Percentiles rank a stretch among this genome's conserved stretches.
phyloP scores from a whole-genome alignment of 768 basidiomycete species.

The Lanmaoa pseudosensibilis region DNA sequence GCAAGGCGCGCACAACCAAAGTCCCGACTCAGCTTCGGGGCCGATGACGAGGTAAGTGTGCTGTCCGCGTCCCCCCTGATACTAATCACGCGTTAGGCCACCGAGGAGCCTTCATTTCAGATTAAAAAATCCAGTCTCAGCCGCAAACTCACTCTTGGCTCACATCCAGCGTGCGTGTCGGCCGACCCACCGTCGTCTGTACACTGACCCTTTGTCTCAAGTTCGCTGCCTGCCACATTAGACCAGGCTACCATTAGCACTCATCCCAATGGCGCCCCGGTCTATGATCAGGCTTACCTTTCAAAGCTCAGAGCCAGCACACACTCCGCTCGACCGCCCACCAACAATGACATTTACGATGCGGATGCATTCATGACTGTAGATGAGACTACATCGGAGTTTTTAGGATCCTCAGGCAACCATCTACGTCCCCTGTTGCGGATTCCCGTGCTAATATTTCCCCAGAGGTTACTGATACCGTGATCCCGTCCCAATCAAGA shows the following conservation, averaged over 20 bases:
- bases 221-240: slow-evolving; percentile 43
- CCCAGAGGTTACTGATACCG: slow-evolving; percentile 40
- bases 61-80: slow-evolving; percentile 15
- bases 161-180: slow-evolving; percentile 48
- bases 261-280: slow-evolving; percentile 48
- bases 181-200: background rate
- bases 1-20: slow-evolving; percentile 64
- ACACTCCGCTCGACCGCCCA: slow-evolving; percentile 49
- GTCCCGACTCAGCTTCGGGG: slow-evolving; percentile 78
- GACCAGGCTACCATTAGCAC: slow-evolving; percentile 57
- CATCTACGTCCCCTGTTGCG: background rate
- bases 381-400: slow-evolving; percentile 40
- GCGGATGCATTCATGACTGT: slow-evolving; percentile 48
- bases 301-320: slow-evolving; percentile 80
- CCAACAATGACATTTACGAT: slow-evolving; percentile 44
- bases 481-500: slow-evolving; percentile 69
- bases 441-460: slow-evolving; percentile 2
- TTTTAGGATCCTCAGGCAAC: slow-evolving; percentile 33
- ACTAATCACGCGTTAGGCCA: slow-evolving; percentile 47
- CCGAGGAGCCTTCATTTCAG: slow-evolving; percentile 65
- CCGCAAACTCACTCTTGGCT: slow-evolving; percentile 57
- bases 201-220: slow-evolving; percentile 25
- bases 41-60: slow-evolving; percentile 56
- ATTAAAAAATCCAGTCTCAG: slow-evolving; percentile 82
- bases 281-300: slow-evolving; percentile 72